Evolutionary conservation across 2,329 filamentous ascomycete species (phyloP).

Genomic region (Cytospora leucostoma): DNA sequence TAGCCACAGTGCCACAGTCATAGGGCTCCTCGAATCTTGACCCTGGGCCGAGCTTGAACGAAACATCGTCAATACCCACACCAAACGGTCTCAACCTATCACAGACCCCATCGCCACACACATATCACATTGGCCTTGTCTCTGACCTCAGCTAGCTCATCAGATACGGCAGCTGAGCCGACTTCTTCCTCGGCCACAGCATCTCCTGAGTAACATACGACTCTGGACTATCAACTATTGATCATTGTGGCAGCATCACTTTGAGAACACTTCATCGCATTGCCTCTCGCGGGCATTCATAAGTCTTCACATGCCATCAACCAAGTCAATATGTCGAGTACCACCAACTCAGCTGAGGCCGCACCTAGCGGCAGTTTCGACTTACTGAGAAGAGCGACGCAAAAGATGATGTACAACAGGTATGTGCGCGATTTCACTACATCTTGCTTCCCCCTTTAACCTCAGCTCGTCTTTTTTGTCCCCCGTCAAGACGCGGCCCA

Average conservation of each 20-base stretch:
- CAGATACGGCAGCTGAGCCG: slow-evolving; percentile 13
- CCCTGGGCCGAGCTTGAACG: no score
- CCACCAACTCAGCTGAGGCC: slow-evolving; percentile 43
- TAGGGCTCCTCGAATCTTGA: background rate
- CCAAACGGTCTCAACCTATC: background rate
- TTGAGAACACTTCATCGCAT: slow-evolving; percentile 6
- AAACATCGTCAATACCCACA: background rate
- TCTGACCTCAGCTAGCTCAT: slow-evolving; percentile 21
- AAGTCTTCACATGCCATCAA: slow-evolving; percentile 12
- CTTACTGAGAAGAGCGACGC: slow-evolving; percentile 61
- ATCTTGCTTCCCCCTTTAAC: slow-evolving; percentile 28
- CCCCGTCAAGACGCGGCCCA: background rate
- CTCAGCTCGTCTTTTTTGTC: background rate
- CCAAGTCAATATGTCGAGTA: slow-evolving; percentile 45
- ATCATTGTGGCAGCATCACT: background rate
- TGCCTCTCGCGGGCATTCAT: slow-evolving; percentile 14
- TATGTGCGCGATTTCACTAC: slow-evolving; percentile 48
- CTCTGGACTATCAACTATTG: background rate
- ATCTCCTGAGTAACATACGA: background rate
- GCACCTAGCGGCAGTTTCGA: slow-evolving; percentile 53
- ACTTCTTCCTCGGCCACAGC: background rate
- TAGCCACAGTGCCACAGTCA: slow-evolving; percentile 1
- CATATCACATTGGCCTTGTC: slow-evolving; percentile 18
- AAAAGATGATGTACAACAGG: slow-evolving; percentile 60
- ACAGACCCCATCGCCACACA: slow-evolving; percentile 11